Percentiles rank a stretch among this genome's conserved stretches.
phyloP scores from a whole-genome alignment of 768 basidiomycete species.

The Mycena crocata region DNA sequence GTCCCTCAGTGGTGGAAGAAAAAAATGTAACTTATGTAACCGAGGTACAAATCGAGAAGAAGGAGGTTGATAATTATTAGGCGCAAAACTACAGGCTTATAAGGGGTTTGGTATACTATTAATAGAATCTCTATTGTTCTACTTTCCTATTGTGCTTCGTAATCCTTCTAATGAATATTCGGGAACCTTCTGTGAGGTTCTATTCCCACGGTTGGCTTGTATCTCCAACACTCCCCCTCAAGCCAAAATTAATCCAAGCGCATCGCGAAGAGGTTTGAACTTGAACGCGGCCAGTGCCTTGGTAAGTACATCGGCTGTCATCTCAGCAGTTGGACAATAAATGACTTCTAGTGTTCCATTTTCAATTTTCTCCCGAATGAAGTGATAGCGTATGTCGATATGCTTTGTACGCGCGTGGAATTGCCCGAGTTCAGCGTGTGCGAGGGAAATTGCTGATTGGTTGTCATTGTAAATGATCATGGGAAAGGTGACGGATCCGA shows the following conservation, averaged over 20 bases:
- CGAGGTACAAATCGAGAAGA: too few species aligned
- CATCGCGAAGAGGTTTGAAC: slow-evolving; percentile 9
- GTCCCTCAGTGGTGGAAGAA: too few species aligned
- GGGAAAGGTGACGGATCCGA: slow-evolving; percentile 7
- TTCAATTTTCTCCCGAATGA: slow-evolving; percentile 18
- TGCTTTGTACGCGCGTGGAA: slow-evolving; percentile 27
- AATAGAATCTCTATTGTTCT: too few species aligned
- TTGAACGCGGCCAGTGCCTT: slow-evolving; percentile 21
- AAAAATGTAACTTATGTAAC: too few species aligned
- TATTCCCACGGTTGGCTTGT: too few species aligned
- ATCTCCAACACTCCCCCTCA: slow-evolving; percentile 32
- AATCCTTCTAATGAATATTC: too few species aligned
- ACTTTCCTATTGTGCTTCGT: too few species aligned
- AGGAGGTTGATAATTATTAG: too few species aligned
- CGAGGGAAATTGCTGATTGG: slow-evolving; percentile 21
- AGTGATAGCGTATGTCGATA: slow-evolving; percentile 23
- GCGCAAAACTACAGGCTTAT: too few species aligned
- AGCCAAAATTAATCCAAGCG: slow-evolving; percentile 23
- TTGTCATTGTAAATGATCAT: slow-evolving; percentile 20
- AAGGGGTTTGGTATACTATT: too few species aligned
- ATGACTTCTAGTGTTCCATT: slow-evolving; percentile 7
- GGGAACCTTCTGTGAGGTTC: too few species aligned
- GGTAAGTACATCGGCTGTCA: slow-evolving; percentile 19
- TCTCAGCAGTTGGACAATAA: slow-evolving; percentile 25
- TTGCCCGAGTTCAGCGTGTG: slow-evolving; percentile 22